Evolutionary conservation across 23 red algal species (phyloP).

Genomic region (Agarophyton chilense): DNA sequence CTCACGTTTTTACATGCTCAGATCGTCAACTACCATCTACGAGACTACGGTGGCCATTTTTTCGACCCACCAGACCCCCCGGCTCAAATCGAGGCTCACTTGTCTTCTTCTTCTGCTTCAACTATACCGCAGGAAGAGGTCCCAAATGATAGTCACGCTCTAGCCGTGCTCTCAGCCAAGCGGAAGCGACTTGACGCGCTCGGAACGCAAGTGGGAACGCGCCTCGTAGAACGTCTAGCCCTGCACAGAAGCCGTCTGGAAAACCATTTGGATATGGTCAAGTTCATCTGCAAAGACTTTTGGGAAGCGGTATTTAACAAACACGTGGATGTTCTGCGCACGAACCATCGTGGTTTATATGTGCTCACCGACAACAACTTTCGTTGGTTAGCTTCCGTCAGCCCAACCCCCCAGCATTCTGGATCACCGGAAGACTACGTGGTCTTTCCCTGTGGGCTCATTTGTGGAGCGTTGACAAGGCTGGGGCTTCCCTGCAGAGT

Average conservation of each 20-base stretch:
- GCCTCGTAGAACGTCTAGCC: conserved; percentile 71
- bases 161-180: conserved; percentile 27
- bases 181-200: conserved; percentile 68
- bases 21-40: conserved; percentile 74
- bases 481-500: conserved; percentile 81
- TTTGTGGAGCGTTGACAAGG: conserved; percentile 79
- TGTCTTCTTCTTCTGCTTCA: background rate
- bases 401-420: conserved; percentile 17
- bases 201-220: conserved; percentile 76
- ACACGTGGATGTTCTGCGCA: conserved; percentile 90
- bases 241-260: conserved; percentile 42
- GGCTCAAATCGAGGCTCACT: background rate
- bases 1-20: conserved; percentile 72
- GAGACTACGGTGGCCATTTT: conserved; percentile 25
- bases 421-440: conserved; percentile 74
- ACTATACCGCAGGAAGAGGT: background rate
- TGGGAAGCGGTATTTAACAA: conserved; percentile 89
- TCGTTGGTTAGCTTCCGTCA: conserved; percentile 71
- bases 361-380: conserved; percentile 94
- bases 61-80: conserved; percentile 44
- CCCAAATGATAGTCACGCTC: background rate
- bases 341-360: conserved; percentile 91
- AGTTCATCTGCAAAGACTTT: conserved; percentile 97
- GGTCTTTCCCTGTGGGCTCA: conserved; percentile 79
- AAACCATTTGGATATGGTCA: conserved; percentile 88